Base-by-base conservation (phyloP, 768 basidiomycete species). In the Phlebiopsis flavidoalba region DNA sequence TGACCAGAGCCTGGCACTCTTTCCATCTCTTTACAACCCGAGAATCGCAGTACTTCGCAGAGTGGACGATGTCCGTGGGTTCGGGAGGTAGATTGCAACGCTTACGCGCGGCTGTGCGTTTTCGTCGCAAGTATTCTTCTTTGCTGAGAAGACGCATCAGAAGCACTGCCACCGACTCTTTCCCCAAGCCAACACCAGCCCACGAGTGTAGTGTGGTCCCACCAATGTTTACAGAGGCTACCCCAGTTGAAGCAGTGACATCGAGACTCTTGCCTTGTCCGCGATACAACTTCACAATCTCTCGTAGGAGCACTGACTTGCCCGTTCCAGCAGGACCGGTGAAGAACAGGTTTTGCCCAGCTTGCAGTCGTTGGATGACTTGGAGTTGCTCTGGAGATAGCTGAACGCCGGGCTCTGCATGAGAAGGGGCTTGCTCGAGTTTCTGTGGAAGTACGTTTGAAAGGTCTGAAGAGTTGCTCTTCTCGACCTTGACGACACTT, bases 281-380 rank as follows among this genome's bases (percentile, higher is more conserved):
- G 64, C 78, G 75, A 48, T 78, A 77, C 36, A 65, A 69, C 21
- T 72, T 65, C 61, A 94, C 91, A 58, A 94, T 89, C 66, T 87
- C 85, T 5, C 88, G 79, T 15, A 94, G 76, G 0, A 93, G 74
- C 11, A 93, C 86, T 0, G 91, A 93, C 72, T 94, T 94, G 22
- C 91, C 91, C 0, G 91, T 93, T 85, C 90, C 90, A 53, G 92
- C 92, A 21, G 88, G 87, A 1, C 92, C 92, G 0, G 91, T 93
- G 69, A 93, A 93, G 72, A 94, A 93, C 12, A 93, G 83, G 66
- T 76, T 92, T 64, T 80, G 73, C 8, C 85, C 84, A 12, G 75
- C 74, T 46, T 82, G 79, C 7, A 93, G 88, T 64, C 68, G 72
- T 17, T 75, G 62, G 7, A 87, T 68, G 8, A 87, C 79, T 4